Conservation (phyloP, 345 rosid species). For the Boechera divaricarpa region DNA sequence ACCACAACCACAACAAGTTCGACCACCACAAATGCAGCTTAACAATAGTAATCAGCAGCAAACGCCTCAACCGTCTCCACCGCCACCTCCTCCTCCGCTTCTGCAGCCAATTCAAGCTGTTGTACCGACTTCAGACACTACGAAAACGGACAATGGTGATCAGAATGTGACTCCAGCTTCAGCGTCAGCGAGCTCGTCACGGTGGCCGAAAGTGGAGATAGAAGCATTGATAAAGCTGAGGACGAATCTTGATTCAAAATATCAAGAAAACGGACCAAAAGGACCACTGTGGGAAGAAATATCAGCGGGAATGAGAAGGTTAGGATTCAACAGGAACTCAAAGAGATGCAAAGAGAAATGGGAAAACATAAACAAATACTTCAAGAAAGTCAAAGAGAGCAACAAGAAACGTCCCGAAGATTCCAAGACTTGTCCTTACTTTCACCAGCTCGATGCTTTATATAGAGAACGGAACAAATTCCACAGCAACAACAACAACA, state of each 20-base stretch:
- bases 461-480: constrained; percentile 59
- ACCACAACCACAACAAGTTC: constrained; percentile 36
- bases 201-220: constrained; percentile 64
- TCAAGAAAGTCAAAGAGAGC: constrained; percentile 84
- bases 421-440: constrained; percentile 83
- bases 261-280: constrained; percentile 66
- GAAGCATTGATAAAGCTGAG: constrained; percentile 57
- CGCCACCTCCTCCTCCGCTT: neutral
- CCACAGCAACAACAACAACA: constrained; percentile 31
- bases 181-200: constrained; percentile 46
- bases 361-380: constrained; percentile 86
- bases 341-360: constrained; percentile 86
- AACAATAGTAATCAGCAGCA: neutral
- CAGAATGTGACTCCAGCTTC: constrained; percentile 39
- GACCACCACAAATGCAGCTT: constrained; percentile 17
- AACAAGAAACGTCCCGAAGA: constrained; percentile 74
- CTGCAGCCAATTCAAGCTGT: constrained; percentile 7
- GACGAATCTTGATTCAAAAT: constrained; percentile 51
- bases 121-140: constrained; percentile 12
- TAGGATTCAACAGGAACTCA: constrained; percentile 71
- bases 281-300: constrained; percentile 83
- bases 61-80: constrained; percentile 21
- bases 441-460: constrained; percentile 71
- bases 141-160: constrained; percentile 45
- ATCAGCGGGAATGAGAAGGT: constrained; percentile 62